Base-by-base conservation (phyloP, 2,329 filamentous ascomycete species). In the Alternaria sp. region DNA sequence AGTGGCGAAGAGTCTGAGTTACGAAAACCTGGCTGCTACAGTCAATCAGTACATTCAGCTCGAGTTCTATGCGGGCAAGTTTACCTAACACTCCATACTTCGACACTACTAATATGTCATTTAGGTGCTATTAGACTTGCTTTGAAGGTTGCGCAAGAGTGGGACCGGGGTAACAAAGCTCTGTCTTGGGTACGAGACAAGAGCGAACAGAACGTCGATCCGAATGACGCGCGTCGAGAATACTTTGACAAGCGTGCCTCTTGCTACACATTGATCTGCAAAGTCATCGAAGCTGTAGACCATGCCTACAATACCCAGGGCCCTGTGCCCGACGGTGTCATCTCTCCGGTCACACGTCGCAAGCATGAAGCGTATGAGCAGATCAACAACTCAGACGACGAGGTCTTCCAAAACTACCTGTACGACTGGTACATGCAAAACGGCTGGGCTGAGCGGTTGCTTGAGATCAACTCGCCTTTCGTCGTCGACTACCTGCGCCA, bases 341-440 rank as follows among this genome's bases (percentile, higher is more conserved):
- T 88, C 55, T 94, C 93, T 0, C 80, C 93, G 12, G 87, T 92
- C 20, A 89, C 90, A 2, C 94, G 90, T 50, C 93, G 96, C 79
- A 88, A 92, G 68, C 88, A 89, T 54, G 95, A 99, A 82, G 95
- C 96, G 0, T 97, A 98, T 80, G 88, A 90, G 47, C 92, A 97
- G 3, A 94, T 99, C 71, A 93, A 96, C 75, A 88, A 87, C 62
- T 97, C 95, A 0, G 87, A 90, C 14, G 96, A 99, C 70, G 93
- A 97, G 75, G 92, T 97, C 5, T 99, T 99, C 83, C 91, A 98
- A 78, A 96, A 93, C 65, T 93, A 93, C 73, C 86, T 99, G n/a
- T 99, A 97, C 78, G 94, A 97, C 74, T 99, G 96, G 95, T 99
- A 99, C 80, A 89, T 98, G 69, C 82, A 87, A 58, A 90, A 94